Percentiles rank a stretch among this genome's conserved stretches.
Evolutionary conservation across 2,329 filamentous ascomycete species (phyloP).

Genomic region (Trichoderma aggressivum): DNA sequence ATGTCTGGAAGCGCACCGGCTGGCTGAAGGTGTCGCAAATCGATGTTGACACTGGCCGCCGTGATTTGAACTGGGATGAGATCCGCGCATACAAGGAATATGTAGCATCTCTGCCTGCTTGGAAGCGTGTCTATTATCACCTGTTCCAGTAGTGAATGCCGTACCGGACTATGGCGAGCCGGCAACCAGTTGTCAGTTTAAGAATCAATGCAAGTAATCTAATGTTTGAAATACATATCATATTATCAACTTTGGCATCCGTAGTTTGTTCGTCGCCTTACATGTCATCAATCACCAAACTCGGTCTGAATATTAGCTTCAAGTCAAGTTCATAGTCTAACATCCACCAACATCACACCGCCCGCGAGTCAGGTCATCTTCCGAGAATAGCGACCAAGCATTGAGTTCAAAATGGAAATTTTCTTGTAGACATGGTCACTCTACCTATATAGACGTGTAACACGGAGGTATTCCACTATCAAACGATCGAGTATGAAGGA

Average conservation of each 20-base stretch:
- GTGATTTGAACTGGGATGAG: slow-evolving; percentile 60
- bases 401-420: not conserved
- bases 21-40: slow-evolving; percentile 60
- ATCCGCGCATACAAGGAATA: slow-evolving; percentile 53
- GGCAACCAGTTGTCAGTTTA: not conserved
- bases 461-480: not conserved
- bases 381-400: not conserved
- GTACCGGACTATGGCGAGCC: not conserved
- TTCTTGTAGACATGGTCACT: not conserved
- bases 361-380: not conserved
- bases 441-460: not conserved
- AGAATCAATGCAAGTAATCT: not conserved
- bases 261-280: not conserved
- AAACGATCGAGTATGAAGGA: not conserved
- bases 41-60: slow-evolving; percentile 63
- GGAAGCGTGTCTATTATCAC: slow-evolving; percentile 36
- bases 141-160: slow-evolving; percentile 27
- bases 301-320: not conserved
- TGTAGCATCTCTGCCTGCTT: slow-evolving; percentile 48
- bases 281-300: not conserved
- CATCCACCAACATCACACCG: not conserved
- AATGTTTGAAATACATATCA: not conserved
- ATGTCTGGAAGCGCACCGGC: slow-evolving; percentile 61
- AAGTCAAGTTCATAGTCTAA: not conserved
- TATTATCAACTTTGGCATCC: not conserved